These are phyloP conservation scores for Suhomyces prunicola DNA, from an alignment of 805 yeast species.

Conservation along the genomic window DNA sequence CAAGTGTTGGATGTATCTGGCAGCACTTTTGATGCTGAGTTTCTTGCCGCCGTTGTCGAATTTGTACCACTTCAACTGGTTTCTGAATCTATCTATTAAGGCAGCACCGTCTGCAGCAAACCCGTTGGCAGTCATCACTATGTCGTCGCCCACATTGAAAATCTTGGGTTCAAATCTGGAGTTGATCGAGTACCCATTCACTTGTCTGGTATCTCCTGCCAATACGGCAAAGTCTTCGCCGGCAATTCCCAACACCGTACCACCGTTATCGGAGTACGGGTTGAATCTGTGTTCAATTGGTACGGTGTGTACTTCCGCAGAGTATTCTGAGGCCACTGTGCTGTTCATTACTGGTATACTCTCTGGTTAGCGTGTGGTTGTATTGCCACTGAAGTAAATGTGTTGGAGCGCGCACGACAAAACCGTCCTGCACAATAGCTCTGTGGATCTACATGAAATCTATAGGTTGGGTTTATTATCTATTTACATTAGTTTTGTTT, in stretches of 20 bases:
- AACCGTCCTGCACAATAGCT: background rate
- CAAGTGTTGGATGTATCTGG: conserved; percentile 85
- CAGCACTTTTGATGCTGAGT: conserved; percentile 69
- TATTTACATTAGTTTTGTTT: conserved; percentile 42
- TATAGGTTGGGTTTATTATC: background rate
- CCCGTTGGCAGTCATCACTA: conserved; percentile 90
- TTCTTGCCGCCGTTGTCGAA: conserved; percentile 74
- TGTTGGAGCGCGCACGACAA: conserved; percentile 5
- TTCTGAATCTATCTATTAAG: conserved; percentile 68
- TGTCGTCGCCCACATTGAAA: conserved; percentile 81
- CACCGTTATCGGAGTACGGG: conserved; percentile 94
- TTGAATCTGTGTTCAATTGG: conserved; percentile 93
- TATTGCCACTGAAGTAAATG: background rate
- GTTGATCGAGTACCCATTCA: conserved; percentile 89
- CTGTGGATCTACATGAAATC: too few species aligned
- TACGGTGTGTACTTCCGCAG: conserved; percentile 39
- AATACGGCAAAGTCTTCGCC: conserved; percentile 95
- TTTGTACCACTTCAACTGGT: conserved; percentile 84
- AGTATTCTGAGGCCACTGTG: conserved; percentile 66
- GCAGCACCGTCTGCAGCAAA: conserved; percentile 94
- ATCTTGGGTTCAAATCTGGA: conserved; percentile 91
- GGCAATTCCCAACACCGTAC: conserved; percentile 95
- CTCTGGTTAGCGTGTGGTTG: background rate
- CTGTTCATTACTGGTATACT: conserved; percentile 20
- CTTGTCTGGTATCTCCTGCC: conserved; percentile 98